Evolutionary conservation across 2,329 filamentous ascomycete genomes (phyloP).

Genomic region (Xylariaceae sp.): DNA sequence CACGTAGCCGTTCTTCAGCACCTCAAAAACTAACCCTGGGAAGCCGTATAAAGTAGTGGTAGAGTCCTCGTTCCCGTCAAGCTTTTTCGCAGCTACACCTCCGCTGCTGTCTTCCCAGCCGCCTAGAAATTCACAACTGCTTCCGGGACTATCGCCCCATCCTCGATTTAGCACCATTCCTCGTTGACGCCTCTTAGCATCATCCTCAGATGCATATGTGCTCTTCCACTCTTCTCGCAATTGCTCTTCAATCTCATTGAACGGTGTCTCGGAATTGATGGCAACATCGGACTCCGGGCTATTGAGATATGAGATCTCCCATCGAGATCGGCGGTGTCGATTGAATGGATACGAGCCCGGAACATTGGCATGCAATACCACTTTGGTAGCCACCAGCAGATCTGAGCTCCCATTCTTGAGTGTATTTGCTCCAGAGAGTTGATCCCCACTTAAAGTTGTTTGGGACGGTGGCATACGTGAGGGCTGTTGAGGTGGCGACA

Average conservation of each 20-base stretch:
- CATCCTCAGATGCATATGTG: constrained; percentile 63
- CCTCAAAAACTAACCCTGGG: constrained; percentile 92
- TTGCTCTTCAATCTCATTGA: constrained; percentile 71
- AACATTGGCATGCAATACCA: constrained; percentile 93
- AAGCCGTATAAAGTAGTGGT: constrained; percentile 91
- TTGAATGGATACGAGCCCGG: constrained; percentile 98
- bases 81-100: constrained; percentile 55
- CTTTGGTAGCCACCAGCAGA: constrained; percentile 82
- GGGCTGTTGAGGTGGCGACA: constrained; percentile 75
- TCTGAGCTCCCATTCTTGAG: constrained; percentile 57
- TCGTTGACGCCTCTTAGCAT: constrained; percentile 59
- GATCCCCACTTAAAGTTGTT: constrained; percentile 32
- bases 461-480: constrained; percentile 67
- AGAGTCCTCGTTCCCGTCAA: constrained; percentile 61
- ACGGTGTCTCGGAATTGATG: constrained; percentile 78
- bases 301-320: constrained; percentile 71
- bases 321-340: constrained; percentile 85
- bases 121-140: constrained; percentile 83
- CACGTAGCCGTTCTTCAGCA: constrained; percentile 88
- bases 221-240: constrained; percentile 74
- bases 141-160: constrained; percentile 90
- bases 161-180: constrained; percentile 92
- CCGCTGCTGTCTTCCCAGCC: constrained; percentile 80
- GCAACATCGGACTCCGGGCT: constrained; percentile 51
- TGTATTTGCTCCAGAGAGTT: constrained; percentile 37